phyloP scores from a whole-genome alignment of 1,284 basidiomycete genomes.

The Cutaneotrichosporon cavernicola region DNA sequence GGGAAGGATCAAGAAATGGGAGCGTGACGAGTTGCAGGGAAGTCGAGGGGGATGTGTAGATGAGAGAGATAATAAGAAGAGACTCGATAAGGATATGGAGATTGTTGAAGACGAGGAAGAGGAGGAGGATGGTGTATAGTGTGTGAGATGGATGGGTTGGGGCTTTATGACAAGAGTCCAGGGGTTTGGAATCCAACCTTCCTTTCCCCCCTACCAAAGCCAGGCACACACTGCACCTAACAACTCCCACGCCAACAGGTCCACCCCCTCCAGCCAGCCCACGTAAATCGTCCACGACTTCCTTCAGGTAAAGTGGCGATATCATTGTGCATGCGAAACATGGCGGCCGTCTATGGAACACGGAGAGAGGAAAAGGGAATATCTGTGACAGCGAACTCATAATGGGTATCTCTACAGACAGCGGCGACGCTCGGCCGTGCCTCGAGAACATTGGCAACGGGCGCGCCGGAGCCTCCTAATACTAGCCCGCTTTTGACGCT shows the following conservation, averaged over 20 bases:
- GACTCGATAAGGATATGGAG: not conserved
- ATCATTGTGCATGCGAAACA: constrained; percentile 9
- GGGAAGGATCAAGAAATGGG: constrained; percentile 2
- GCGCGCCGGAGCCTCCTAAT: not conserved
- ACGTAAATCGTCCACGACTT: not conserved
- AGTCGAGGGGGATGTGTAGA: not conserved
- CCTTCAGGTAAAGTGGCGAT: not conserved
- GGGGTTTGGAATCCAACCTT: no score
- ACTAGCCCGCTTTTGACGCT: not conserved
- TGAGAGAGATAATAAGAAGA: constrained; percentile 2
- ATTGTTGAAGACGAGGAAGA: not conserved
- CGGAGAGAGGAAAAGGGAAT: not conserved
- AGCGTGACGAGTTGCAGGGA: not conserved
- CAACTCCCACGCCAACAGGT: not conserved
- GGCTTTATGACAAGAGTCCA: no score
- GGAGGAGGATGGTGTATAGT: not conserved
- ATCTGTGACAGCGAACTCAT: not conserved
- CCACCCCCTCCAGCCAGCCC: not conserved
- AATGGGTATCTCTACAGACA: constrained; percentile 3
- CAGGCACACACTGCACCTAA: no score
- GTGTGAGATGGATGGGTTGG: not conserved
- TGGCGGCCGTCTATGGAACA: not conserved
- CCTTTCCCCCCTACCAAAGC: no score
- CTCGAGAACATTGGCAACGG: not conserved
- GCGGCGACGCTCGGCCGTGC: not conserved